Conservation (phyloP, 2,329 filamentous ascomycete genomes). For the Aspergillus bombycis region DNA sequence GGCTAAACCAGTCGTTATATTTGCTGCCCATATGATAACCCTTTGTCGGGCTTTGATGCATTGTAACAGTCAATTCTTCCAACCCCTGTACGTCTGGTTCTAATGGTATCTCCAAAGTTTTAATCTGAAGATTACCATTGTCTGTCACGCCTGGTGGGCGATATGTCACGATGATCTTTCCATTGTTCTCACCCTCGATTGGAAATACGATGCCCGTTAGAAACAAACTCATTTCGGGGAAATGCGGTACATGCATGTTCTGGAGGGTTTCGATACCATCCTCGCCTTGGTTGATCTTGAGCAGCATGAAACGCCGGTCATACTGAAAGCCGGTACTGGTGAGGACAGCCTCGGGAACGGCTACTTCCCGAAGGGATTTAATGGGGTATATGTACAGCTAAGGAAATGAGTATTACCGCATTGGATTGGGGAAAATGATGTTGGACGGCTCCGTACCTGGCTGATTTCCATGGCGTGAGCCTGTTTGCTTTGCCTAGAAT, state of each 20-base stretch:
- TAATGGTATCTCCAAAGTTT: slow-evolving; percentile 59
- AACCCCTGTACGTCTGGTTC: slow-evolving; percentile 54
- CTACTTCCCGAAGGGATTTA: slow-evolving; percentile 69
- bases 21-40: slow-evolving; percentile 66
- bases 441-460: slow-evolving; percentile 35
- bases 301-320: slow-evolving; percentile 73
- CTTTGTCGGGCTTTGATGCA: slow-evolving; percentile 62
- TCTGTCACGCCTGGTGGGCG: slow-evolving; percentile 26
- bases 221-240: slow-evolving; percentile 67
- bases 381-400: slow-evolving; percentile 74
- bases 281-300: slow-evolving; percentile 49
- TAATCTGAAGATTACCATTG: slow-evolving; percentile 10
- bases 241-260: slow-evolving; percentile 63
- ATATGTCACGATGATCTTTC: slow-evolving; percentile 48
- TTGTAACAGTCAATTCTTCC: slow-evolving; percentile 54
- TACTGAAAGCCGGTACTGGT: slow-evolving; percentile 65
- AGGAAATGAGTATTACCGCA: neutral
- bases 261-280: slow-evolving; percentile 36
- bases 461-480: slow-evolving; percentile 41
- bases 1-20: slow-evolving; percentile 69
- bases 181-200: slow-evolving; percentile 19
- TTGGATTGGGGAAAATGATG: neutral
- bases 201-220: slow-evolving; percentile 55
- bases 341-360: slow-evolving; percentile 57
- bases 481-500: neutral